Conservation (phyloP, 306 rosid genomes). For the Corylus heterophylla region DNA sequence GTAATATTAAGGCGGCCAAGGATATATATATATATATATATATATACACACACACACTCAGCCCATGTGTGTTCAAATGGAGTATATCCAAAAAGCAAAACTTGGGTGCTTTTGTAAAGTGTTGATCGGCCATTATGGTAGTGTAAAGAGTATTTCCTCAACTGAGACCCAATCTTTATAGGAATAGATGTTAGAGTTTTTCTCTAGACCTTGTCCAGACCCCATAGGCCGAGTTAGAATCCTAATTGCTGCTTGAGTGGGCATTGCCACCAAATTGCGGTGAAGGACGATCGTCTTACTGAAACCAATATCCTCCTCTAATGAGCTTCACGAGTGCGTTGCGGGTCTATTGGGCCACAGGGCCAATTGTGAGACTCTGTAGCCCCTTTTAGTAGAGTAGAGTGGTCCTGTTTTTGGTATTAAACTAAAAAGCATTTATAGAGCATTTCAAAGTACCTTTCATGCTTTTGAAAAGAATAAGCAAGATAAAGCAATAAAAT, state of each 20-base stretch:
- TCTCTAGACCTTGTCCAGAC: not conserved
- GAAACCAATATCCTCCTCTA: not conserved
- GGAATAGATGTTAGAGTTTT: not conserved
- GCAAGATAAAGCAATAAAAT: conserved; percentile 3
- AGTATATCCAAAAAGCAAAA: not conserved
- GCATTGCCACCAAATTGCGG: conserved; percentile 4
- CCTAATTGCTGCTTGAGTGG: not conserved
- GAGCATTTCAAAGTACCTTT: not conserved
- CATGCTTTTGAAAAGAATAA: not conserved
- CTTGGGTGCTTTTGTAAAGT: not conserved
- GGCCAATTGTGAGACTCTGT: not conserved
- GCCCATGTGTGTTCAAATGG: not conserved
- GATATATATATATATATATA: too few relatives aligned
- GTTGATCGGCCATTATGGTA: too few relatives aligned
- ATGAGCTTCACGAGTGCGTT: not conserved
- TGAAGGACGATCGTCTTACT: not conserved
- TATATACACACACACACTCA: not conserved
- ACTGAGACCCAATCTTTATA: not conserved
- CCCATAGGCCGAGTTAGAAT: not conserved
- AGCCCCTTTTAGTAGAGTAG: not conserved
- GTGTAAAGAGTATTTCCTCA: not conserved
- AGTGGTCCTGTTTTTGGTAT: not conserved
- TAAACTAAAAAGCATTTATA: not conserved
- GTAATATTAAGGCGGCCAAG: not conserved
- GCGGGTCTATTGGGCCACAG: not conserved